These are phyloP conservation scores for Hypericum androsaemum DNA, from an alignment of 345 rosid genomes.

Conservation along the genomic window DNA sequence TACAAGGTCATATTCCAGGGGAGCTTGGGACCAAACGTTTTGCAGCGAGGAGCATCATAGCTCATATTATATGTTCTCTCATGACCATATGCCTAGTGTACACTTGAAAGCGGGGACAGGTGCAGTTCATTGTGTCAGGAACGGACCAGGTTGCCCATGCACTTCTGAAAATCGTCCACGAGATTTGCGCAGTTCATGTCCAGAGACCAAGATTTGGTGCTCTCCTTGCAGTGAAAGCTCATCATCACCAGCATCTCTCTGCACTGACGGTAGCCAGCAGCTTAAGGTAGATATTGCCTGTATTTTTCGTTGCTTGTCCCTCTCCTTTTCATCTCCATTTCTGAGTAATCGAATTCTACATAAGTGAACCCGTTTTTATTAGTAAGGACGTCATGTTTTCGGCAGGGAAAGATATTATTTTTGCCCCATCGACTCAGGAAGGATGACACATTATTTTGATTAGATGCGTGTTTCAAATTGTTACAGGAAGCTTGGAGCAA, in stretches of 20 bases:
- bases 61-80: constrained; percentile 49
- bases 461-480: too few relatives aligned
- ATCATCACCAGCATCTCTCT: constrained; percentile 25
- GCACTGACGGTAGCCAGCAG: constrained; percentile 28
- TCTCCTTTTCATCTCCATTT: constrained; percentile 11
- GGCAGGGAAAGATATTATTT: too few relatives aligned
- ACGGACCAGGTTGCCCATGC: constrained; percentile 27
- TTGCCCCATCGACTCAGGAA: too few relatives aligned
- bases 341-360: too few relatives aligned
- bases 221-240: constrained; percentile 25
- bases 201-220: constrained; percentile 29
- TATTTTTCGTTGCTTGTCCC: not conserved
- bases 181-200: constrained; percentile 39
- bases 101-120: constrained; percentile 29
- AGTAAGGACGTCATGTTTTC: too few relatives aligned
- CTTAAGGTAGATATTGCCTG: constrained; percentile 31
- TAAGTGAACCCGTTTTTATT: too few relatives aligned
- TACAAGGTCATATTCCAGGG: constrained; percentile 33
- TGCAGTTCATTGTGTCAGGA: constrained; percentile 38
- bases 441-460: too few relatives aligned
- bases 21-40: constrained; percentile 39
- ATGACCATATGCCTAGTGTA: constrained; percentile 35
- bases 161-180: constrained; percentile 27
- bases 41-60: constrained; percentile 63
- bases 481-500: constrained; percentile 22